These are phyloP conservation scores for Phyllostachys edulis DNA, from an alignment of 176 grass and related monocot genomes.

Conservation along the genomic window DNA sequence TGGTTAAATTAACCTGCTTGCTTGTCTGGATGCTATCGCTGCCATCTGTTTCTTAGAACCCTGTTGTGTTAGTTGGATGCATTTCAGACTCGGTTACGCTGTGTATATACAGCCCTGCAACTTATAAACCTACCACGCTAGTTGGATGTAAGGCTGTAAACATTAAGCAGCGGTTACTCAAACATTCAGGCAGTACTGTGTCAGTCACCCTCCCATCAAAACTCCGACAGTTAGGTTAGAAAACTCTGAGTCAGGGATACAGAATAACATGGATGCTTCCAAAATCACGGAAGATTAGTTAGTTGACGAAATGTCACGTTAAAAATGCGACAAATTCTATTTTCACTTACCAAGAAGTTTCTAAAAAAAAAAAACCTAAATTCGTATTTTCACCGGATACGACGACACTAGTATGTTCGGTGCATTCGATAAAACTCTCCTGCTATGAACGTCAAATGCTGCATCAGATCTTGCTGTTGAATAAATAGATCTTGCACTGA, in stretches of 20 bases:
- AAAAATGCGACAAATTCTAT: background rate
- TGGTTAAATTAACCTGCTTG: background rate
- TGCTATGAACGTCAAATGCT: background rate
- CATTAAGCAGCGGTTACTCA: background rate
- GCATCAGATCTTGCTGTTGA: background rate
- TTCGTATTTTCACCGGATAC: background rate
- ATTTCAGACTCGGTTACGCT: background rate
- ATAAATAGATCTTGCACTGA: background rate
- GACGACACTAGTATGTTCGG: background rate
- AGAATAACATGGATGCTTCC: background rate
- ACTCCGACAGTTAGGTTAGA: background rate
- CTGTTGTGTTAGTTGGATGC: background rate
- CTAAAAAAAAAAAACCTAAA: background rate
- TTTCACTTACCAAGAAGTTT: background rate
- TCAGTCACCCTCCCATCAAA: background rate
- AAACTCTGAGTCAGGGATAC: background rate
- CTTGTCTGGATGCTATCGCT: background rate
- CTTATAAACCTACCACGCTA: background rate
- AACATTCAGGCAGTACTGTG: background rate
- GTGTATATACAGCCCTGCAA: background rate
- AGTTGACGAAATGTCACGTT: too few relatives aligned
- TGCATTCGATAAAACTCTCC: background rate
- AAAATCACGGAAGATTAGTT: background rate
- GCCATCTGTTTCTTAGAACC: background rate
- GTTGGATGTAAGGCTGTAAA: background rate